Percentiles rank a stretch among this genome's conserved stretches.
Evolutionary conservation across 305 asterid species (phyloP).

Genomic region (Fraxinus angustifolia): DNA sequence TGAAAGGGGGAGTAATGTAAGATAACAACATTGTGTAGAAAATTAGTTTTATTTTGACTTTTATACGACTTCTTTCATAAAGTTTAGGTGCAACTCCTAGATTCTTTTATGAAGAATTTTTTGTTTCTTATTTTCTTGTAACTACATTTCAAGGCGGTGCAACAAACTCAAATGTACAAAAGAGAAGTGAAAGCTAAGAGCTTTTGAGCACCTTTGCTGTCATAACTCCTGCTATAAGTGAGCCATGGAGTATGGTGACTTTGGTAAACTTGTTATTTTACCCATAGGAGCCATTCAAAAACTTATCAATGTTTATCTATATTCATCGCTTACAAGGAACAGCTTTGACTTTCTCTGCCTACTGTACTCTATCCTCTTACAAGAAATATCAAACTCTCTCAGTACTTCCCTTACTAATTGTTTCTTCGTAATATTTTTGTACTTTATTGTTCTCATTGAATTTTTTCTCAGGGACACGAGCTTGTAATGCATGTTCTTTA

Average conservation of each 20-base stretch:
- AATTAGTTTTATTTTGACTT: not conserved
- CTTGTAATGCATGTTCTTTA: constrained; percentile 82
- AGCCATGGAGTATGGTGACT: not conserved
- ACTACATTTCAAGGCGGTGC: not conserved
- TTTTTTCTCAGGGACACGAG: constrained; percentile 76
- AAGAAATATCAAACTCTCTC: not conserved
- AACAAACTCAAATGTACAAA: not conserved
- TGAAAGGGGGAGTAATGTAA: not conserved
- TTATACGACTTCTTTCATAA: not conserved
- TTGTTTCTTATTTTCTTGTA: not conserved
- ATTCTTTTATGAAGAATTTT: not conserved
- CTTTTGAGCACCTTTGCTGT: not conserved
- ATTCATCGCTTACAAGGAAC: not conserved
- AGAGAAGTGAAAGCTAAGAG: not conserved
- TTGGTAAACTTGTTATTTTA: not conserved
- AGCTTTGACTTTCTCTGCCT: not conserved
- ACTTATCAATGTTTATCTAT: not conserved
- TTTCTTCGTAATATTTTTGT: constrained; percentile 2
- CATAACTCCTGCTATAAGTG: not conserved
- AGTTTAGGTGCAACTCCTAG: not conserved
- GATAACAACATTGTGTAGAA: not conserved
- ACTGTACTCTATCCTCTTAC: not conserved
- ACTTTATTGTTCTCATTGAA: constrained; percentile 19
- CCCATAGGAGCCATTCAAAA: not conserved
- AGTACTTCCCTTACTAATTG: constrained; percentile 10